Evolutionary conservation across 495 filamentous ascomycete species (phyloP).

Genomic region (Sordaria brevicollis): DNA sequence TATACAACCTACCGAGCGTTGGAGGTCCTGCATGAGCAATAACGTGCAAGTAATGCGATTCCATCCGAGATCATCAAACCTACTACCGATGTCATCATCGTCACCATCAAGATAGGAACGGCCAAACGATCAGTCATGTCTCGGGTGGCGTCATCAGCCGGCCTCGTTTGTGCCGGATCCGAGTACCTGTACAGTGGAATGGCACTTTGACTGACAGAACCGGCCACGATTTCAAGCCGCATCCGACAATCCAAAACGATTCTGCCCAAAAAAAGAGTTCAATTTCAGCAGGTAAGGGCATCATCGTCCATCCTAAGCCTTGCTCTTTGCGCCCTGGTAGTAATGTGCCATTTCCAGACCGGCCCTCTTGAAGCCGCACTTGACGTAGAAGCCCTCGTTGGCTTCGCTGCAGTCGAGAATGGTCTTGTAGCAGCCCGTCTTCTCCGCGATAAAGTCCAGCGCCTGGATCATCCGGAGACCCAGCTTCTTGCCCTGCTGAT

Average conservation of each 20-base stretch:
- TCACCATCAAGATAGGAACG: neutral
- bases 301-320: conserved; percentile 24
- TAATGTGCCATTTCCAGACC: conserved; percentile 97
- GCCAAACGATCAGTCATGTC: neutral
- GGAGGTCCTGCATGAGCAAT: neutral
- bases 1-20: neutral
- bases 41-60: neutral
- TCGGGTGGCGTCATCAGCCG: neutral
- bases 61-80: neutral
- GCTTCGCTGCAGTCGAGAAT: conserved; percentile 50
- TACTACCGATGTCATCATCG: neutral
- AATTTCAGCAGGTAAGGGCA: neutral
- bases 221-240: neutral
- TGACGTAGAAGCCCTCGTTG: conserved; percentile 97
- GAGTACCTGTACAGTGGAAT: neutral
- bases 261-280: neutral
- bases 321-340: conserved; percentile 50
- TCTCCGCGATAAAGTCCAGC: conserved; percentile 74
- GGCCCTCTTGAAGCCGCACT: conserved; percentile 91
- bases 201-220: neutral
- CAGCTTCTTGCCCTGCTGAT: conserved; percentile 94
- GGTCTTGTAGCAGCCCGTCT: conserved; percentile 88
- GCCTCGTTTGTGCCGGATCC: neutral
- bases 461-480: conserved; percentile 89
- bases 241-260: neutral